Percentiles rank a stretch among this genome's conserved stretches.
phyloP scores from a whole-genome alignment of 495 filamentous ascomycete genomes.

The Elasticomyces elasticus region DNA sequence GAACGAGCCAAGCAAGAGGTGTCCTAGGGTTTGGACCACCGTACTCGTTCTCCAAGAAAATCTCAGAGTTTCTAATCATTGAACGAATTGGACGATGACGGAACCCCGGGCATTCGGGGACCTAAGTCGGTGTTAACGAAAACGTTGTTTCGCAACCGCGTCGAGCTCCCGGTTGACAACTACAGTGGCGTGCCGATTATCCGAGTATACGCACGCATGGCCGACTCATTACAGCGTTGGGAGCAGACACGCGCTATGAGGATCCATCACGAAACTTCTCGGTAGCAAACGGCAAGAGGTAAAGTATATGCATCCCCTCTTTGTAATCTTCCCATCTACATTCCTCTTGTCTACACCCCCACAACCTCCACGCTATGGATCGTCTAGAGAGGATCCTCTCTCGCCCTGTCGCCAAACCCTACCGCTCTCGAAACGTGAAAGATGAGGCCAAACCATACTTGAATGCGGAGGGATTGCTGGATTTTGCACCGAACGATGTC shows the following conservation, averaged over 20 bases:
- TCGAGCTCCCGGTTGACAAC: not conserved
- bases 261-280: not conserved
- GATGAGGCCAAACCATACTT: constrained; percentile 27
- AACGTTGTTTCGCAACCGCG: not conserved
- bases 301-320: not conserved
- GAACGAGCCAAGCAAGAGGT: no score
- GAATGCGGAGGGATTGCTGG: constrained; percentile 37
- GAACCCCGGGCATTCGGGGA: no score
- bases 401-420: constrained; percentile 21
- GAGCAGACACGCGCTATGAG: no score
- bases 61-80: no score
- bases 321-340: not conserved
- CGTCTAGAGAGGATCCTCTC: constrained; percentile 20
- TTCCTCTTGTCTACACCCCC: not conserved
- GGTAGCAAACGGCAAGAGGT: not conserved
- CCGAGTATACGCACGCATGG: not conserved
- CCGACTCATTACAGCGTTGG: not conserved
- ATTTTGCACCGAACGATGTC: constrained; percentile 38
- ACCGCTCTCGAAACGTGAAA: constrained; percentile 17
- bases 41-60: no score
- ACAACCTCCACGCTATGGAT: constrained; percentile 10
- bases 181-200: not conserved
- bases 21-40: no score
- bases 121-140: not conserved
- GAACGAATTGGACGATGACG: no score